Percentiles rank a stretch among this genome's conserved stretches.
Evolutionary conservation across 2,329 filamentous ascomycete species (phyloP).

Genomic region (Alternaria longipes): DNA sequence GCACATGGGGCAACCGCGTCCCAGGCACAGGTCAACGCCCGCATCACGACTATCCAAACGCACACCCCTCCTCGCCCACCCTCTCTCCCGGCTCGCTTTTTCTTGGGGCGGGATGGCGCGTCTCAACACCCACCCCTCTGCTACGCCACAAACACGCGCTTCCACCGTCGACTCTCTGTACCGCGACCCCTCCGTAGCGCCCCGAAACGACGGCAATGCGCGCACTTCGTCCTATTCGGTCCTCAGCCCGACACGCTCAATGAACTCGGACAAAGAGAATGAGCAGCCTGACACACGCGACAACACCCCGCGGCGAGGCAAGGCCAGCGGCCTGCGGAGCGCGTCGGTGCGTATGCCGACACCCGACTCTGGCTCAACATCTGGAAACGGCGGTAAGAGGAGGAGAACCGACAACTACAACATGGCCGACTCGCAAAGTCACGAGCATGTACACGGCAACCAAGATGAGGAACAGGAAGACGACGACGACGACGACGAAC

Average conservation of each 20-base stretch:
- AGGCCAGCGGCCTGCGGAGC: constrained; percentile 55
- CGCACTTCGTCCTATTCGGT: constrained; percentile 45
- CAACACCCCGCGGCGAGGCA: constrained; percentile 44
- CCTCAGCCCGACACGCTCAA: constrained; percentile 42
- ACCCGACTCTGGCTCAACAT: constrained; percentile 49
- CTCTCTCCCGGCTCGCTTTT: not conserved
- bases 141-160: constrained; percentile 42
- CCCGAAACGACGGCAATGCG: constrained; percentile 23
- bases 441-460: constrained; percentile 20
- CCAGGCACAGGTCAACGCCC: constrained; percentile 3
- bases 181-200: constrained; percentile 47
- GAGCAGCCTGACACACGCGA: constrained; percentile 38
- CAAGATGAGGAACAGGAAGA: constrained; percentile 36
- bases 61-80: not conserved
- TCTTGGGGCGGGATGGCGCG: constrained; percentile 43
- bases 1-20: constrained; percentile 24
- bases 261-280: constrained; percentile 59
- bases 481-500: constrained; percentile 11
- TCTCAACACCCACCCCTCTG: constrained; percentile 45
- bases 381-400: constrained; percentile 52
- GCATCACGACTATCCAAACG: constrained; percentile 3
- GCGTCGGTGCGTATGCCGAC: constrained; percentile 47
- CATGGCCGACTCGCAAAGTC: constrained; percentile 15
- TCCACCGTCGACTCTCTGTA: constrained; percentile 49
- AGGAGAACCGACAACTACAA: constrained; percentile 54